A percentile compares a stretch with the other conserved stretches of the same genome.
Evolutionary conservation across 2,329 filamentous ascomycete genomes (phyloP).

Genomic region (Clonostachys rhizophaga): DNA sequence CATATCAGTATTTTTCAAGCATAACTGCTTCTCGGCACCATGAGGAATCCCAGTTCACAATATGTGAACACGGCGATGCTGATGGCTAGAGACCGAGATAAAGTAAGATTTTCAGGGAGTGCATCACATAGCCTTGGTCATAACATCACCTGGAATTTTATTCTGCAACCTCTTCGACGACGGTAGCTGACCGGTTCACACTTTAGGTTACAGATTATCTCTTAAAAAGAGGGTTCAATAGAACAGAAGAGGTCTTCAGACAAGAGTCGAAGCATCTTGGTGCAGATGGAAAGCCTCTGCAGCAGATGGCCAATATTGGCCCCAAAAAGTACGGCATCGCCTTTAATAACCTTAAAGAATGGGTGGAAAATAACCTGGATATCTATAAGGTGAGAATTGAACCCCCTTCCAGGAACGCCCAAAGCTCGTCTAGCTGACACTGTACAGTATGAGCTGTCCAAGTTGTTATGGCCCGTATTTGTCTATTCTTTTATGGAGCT

Average conservation of each 20-base stretch:
- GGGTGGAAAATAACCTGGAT: constrained; percentile 89
- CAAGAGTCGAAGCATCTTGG: constrained; percentile 85
- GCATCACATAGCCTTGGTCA: background rate
- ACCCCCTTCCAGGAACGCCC: background rate
- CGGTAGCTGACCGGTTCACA: background rate
- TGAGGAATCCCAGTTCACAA: no score
- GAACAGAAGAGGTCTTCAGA: constrained; percentile 87
- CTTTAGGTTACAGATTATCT: constrained; percentile 82
- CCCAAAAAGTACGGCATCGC: constrained; percentile 74
- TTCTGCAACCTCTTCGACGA: background rate
- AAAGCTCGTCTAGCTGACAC: constrained; percentile 6
- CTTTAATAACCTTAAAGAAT: constrained; percentile 69
- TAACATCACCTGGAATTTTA: background rate
- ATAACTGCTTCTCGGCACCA: no score
- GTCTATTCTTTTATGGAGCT: constrained; percentile 89
- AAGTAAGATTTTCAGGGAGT: no score
- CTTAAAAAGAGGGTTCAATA: constrained; percentile 88
- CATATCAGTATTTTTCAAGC: no score
- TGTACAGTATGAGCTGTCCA: constrained; percentile 72
- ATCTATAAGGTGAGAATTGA: constrained; percentile 71
- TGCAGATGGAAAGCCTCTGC: constrained; percentile 72
- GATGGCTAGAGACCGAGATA: no score
- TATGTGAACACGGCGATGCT: no score
- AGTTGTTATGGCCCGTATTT: constrained; percentile 89
- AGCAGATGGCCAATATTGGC: constrained; percentile 63